Base-by-base conservation (phyloP, 2,329 filamentous ascomycete species). In the Penicillium sp. region DNA sequence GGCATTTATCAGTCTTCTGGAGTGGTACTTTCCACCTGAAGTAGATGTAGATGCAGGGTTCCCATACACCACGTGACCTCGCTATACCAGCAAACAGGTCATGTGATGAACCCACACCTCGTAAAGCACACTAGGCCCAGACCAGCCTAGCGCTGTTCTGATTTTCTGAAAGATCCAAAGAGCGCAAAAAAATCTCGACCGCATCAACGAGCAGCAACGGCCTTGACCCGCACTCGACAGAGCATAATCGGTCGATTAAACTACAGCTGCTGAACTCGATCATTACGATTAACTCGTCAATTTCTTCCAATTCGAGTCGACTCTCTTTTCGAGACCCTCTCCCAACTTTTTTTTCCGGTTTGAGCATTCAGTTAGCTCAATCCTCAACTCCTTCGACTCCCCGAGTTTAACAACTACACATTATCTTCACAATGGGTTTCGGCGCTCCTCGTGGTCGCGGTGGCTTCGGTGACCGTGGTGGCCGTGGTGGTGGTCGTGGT, bases 91-190 rank as follows among this genome's bases (percentile, higher is more conserved):
- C 69, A 68, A 62, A 4, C 13, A 47, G 26, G 37, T 52, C 50
- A 53, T 26, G 50, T 53, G 50, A 37, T 54, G 57, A 63, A 59
- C 62, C 62, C 66, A 66, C 62, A 54, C 45, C 35, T 23, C 19
- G 19, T 21, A 21, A 53, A 14, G 1, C 2, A 42, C 52, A 46
- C 73, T 75, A 75, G 51, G 58, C 61, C 2, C 0, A 33, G 53
- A 31, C 1, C 33, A 57, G 61, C n/a, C 59, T 75, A 75, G 73
- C 66, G 67, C 53, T 7, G 46, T 67, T 67, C 67, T 71, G 67
- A 72, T 74, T 75, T 75, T 75, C 72, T 61, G 69, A 73, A 72
- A 72, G 70, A 72, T 71, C 70, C 67, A 65, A 69, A 68, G 71
- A 68, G 67, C 69, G 69, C 69, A 66, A 68, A 73, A 73, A 74